Conservation (phyloP, 495 filamentous ascomycete genomes). For the Aspergillus cavernicola region DNA sequence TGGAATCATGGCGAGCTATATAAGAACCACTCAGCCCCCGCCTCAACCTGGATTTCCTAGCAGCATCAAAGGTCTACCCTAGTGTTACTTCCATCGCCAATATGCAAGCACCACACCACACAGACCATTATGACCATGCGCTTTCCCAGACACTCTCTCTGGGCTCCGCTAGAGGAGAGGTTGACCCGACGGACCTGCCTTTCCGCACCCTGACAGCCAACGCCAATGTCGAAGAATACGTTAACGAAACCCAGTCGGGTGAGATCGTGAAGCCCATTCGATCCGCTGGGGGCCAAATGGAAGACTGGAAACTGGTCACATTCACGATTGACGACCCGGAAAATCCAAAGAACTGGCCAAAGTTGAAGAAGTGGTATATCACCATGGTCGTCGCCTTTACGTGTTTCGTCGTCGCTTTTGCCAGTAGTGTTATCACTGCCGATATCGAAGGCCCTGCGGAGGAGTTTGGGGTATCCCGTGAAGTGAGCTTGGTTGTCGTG, state of each 20-base stretch:
- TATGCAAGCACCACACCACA: constrained; percentile 21
- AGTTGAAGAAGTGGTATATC: constrained; percentile 60
- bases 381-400: constrained; percentile 55
- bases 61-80: constrained; percentile 1
- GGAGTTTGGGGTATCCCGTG: constrained; percentile 59
- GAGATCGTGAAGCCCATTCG: constrained; percentile 54
- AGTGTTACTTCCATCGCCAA: background rate
- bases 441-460: constrained; percentile 57
- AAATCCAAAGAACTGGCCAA: constrained; percentile 61
- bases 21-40: constrained; percentile 7
- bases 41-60: background rate
- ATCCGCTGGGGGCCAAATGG: constrained; percentile 50
- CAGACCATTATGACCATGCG: constrained; percentile 10
- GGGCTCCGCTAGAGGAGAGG: constrained; percentile 17
- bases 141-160: constrained; percentile 26
- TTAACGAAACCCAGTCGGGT: constrained; percentile 53
- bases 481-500: constrained; percentile 64
- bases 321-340: constrained; percentile 59
- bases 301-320: constrained; percentile 67
- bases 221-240: constrained; percentile 64
- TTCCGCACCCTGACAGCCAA: constrained; percentile 55
- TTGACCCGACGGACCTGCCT: constrained; percentile 50
- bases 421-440: constrained; percentile 62
- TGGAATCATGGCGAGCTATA: constrained; percentile 14
- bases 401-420: constrained; percentile 66